A percentile compares a stretch with the other conserved stretches of the same genome.
Conservation (phyloP, 1,284 basidiomycete genomes). For the Bjerkandera adusta region DNA sequence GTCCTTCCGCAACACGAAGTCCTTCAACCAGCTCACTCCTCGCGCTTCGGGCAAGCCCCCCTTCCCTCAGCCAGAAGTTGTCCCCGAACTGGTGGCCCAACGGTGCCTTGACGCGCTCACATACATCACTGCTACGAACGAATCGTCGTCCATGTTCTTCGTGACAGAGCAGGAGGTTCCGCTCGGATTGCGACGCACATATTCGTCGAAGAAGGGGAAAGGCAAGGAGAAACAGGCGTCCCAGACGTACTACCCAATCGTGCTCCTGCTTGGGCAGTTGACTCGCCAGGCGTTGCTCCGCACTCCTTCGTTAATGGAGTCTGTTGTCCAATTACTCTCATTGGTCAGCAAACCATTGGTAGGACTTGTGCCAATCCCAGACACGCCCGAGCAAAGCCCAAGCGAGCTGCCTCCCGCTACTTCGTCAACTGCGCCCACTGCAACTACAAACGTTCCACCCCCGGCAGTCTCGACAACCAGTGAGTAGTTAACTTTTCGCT, state of each 20-base stretch:
- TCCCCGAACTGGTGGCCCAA: slow-evolving; percentile 90
- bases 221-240: slow-evolving; percentile 85
- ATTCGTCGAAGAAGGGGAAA: slow-evolving; percentile 84
- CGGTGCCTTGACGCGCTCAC: slow-evolving; percentile 88
- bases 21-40: slow-evolving; percentile 49
- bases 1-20: slow-evolving; percentile 72
- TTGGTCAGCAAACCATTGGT: slow-evolving; percentile 82
- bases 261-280: slow-evolving; percentile 81
- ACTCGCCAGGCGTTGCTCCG: slow-evolving; percentile 83
- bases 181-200: slow-evolving; percentile 64
- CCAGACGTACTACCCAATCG: slow-evolving; percentile 88
- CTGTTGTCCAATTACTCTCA: slow-evolving; percentile 82
- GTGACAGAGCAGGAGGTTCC: slow-evolving; percentile 91
- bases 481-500: neutral
- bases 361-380: slow-evolving; percentile 33
- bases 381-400: slow-evolving; percentile 1
- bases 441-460: slow-evolving; percentile 2
- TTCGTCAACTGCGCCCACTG: slow-evolving; percentile 5
- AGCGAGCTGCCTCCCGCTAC: slow-evolving; percentile 7
- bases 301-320: slow-evolving; percentile 89
- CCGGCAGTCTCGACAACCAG: neutral
- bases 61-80: slow-evolving; percentile 75
- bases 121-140: slow-evolving; percentile 83
- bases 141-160: slow-evolving; percentile 87
- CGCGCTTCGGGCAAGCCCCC: slow-evolving; percentile 66